These are phyloP conservation scores for Colletotrichum simmondsii DNA, from an alignment of 2,329 filamentous ascomycete species.

Conservation along the genomic window DNA sequence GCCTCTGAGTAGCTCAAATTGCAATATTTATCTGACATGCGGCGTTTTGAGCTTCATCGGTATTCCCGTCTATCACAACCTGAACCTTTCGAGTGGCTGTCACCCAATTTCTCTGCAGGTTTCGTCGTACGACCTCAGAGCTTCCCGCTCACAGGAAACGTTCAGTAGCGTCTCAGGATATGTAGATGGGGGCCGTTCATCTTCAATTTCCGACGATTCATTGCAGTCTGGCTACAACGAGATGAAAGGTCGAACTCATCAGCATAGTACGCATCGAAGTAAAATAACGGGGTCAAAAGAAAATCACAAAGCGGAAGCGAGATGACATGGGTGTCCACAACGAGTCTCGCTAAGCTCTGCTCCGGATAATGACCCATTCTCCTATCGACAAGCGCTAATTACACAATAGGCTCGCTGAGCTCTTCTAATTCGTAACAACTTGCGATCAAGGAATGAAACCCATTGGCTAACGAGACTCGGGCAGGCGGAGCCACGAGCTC, in stretches of 20 bases:
- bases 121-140: background rate
- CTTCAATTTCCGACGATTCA: background rate
- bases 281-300: too few species aligned
- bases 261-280: background rate
- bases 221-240: background rate
- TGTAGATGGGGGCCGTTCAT: background rate
- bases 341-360: background rate
- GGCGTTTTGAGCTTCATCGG: conserved; percentile 13
- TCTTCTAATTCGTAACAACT: background rate
- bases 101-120: background rate
- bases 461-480: background rate
- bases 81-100: background rate
- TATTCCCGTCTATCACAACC: background rate
- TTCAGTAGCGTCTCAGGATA: background rate
- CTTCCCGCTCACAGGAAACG: background rate
- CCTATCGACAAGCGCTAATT: background rate
- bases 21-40: conserved; percentile 19
- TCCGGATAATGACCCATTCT: background rate
- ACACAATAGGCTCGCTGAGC: background rate
- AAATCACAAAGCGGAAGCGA: background rate
- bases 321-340: background rate
- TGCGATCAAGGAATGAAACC: background rate
- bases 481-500: background rate
- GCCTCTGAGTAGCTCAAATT: background rate
- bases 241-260: background rate